Conservation (phyloP, 805 yeast genomes). For the Candida ipomoeae region DNA sequence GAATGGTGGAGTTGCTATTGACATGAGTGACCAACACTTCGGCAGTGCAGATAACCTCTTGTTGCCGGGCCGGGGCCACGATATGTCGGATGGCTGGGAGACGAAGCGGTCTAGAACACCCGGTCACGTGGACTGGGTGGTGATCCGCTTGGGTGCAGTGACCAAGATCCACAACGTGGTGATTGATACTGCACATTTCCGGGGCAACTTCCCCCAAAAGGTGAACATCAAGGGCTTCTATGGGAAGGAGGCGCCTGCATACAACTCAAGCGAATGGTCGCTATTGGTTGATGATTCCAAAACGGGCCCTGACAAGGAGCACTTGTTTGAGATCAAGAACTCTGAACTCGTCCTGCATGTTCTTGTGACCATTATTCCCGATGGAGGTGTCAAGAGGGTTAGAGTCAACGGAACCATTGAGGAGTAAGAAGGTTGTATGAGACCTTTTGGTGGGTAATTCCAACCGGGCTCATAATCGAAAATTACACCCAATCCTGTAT, state of each 20-base stretch:
- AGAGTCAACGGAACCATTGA: conserved; percentile 67
- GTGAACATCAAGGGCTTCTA: conserved; percentile 63
- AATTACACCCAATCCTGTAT: too few relatives aligned
- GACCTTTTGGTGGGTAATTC: too few relatives aligned
- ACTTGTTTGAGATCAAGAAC: conserved; percentile 41
- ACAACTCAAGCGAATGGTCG: conserved; percentile 54
- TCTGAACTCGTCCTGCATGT: conserved; percentile 59
- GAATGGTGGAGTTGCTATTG: conserved; percentile 85
- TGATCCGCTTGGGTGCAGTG: conserved; percentile 69
- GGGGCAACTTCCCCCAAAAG: conserved; percentile 92
- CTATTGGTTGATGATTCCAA: conserved; percentile 61
- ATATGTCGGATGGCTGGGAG: conserved; percentile 99
- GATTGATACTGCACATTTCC: conserved; percentile 88
- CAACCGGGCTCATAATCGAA: too few relatives aligned
- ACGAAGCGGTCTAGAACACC: conserved; percentile 80
- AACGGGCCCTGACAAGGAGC: conserved; percentile 84
- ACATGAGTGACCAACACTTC: conserved; percentile 87
- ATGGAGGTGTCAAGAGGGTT: conserved; percentile 92
- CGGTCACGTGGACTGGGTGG: conserved; percentile 90
- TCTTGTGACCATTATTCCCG: conserved; percentile 82
- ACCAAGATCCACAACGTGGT: conserved; percentile 56
- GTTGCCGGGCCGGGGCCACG: conserved; percentile 90
- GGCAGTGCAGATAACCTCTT: conserved; percentile 87
- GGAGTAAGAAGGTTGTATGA: not conserved
- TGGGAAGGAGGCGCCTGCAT: conserved; percentile 31